Conservation (phyloP, 257 asterid species). For the Linderniella brevidens region DNA sequence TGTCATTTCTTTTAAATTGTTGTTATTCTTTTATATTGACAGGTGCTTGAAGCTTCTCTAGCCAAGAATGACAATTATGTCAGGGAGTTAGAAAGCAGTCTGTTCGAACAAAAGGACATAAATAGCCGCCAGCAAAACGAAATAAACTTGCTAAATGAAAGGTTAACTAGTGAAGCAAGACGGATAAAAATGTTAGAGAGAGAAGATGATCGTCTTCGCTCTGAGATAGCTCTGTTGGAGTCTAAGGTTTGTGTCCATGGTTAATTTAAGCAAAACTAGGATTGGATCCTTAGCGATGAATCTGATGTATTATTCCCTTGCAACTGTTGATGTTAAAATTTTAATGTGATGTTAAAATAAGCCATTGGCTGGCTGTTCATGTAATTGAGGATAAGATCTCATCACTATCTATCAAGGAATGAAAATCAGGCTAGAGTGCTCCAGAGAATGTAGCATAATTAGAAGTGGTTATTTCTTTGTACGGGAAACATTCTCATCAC, state of each 20-base stretch:
- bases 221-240: slow-evolving; percentile 88
- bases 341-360: too few relatives aligned
- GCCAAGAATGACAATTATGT: slow-evolving; percentile 57
- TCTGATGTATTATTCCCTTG: too few relatives aligned
- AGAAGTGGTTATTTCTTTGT: too few relatives aligned
- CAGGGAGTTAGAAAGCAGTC: slow-evolving; percentile 53
- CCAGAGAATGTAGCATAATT: too few relatives aligned
- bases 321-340: too few relatives aligned
- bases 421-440: not conserved
- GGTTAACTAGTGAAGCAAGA: slow-evolving; percentile 60
- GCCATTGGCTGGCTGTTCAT: too few relatives aligned
- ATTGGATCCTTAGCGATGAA: not conserved
- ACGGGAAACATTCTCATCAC: too few relatives aligned
- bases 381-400: not conserved
- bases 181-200: slow-evolving; percentile 84
- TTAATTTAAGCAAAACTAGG: not conserved
- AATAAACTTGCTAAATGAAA: slow-evolving; percentile 59
- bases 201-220: slow-evolving; percentile 74
- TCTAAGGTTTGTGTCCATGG: slow-evolving; percentile 44
- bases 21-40: slow-evolving; percentile 16
- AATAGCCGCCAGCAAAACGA: slow-evolving; percentile 55
- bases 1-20: slow-evolving; percentile 6
- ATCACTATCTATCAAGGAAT: not conserved
- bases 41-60: slow-evolving; percentile 79
- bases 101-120: slow-evolving; percentile 39